Evolutionary conservation across 176 grass and related monocot species (phyloP).

Genomic region (sorghum (Sorghum bicolor)): Sorghum_bicolor_NCBIv3 NC_012872.2:57273001-57273500

Average conservation of each 20-base stretch:
- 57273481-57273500: no score
- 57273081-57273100: background rate
- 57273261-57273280: background rate
- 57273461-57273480: no score
- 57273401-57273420: background rate
- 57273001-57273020: background rate
- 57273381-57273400: constrained; percentile 36
- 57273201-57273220: background rate
- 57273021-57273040: background rate
- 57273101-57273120: background rate
- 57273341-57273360: background rate
- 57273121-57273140: background rate
- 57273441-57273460: no score
- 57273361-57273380: background rate
- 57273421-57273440: background rate
- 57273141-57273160: background rate
- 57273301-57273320: background rate
- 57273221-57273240: background rate
- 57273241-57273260: background rate
- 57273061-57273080: background rate
- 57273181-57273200: background rate
- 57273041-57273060: background rate
- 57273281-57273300: background rate
- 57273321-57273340: background rate
- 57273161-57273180: background rate